These are phyloP conservation scores for Rhodamnia argentea DNA, from an alignment of 345 rosid genomes.

Conservation along the genomic window DNA sequence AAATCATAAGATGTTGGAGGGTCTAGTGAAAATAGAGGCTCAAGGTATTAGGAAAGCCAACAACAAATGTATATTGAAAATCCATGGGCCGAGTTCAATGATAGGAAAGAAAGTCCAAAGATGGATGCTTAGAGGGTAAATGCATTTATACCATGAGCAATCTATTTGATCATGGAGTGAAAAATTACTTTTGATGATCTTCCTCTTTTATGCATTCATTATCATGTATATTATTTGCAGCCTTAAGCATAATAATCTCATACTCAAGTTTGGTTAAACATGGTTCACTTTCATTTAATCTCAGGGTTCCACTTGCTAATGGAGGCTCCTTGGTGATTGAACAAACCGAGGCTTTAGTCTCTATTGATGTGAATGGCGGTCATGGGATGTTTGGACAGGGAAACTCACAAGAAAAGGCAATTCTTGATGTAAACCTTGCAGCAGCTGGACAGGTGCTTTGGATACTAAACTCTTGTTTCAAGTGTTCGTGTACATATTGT, in stretches of 20 bases:
- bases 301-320: slow-evolving; percentile 75
- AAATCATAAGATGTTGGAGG: neutral
- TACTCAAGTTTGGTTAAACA: neutral
- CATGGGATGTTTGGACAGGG: slow-evolving; percentile 91
- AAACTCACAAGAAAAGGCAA: slow-evolving; percentile 85
- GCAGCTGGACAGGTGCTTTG: slow-evolving; percentile 84
- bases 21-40: neutral
- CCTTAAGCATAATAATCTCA: neutral
- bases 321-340: slow-evolving; percentile 98
- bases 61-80: neutral
- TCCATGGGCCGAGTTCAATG: neutral
- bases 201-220: neutral
- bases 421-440: slow-evolving; percentile 82
- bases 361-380: slow-evolving; percentile 97
- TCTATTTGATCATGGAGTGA: neutral
- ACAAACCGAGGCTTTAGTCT: slow-evolving; percentile 96
- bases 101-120: neutral
- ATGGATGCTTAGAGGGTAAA: neutral
- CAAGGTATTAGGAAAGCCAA: neutral
- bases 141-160: neutral
- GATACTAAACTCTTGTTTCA: neutral
- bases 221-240: neutral
- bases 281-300: neutral
- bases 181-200: neutral
- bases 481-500: neutral